Base-by-base conservation (phyloP, 2,329 filamentous ascomycete species). In the Cytospora piceicola region DNA sequence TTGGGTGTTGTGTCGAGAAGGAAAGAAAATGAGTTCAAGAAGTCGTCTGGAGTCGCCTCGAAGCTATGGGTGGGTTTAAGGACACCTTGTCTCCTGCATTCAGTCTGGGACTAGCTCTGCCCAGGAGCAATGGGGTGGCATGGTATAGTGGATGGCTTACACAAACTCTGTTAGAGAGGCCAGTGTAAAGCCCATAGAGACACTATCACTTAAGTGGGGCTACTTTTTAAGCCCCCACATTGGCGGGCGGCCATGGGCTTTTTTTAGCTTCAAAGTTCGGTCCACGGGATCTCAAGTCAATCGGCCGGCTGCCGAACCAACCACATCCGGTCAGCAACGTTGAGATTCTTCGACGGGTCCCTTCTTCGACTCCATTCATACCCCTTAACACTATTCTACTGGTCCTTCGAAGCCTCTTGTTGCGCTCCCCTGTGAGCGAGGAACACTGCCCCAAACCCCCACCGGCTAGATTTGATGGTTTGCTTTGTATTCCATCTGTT, bases 1-100 rank as follows among this genome's bases (percentile, higher is more conserved):
- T 20, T 54, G 55, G 53, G 53, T 63, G 53, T 36, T 17, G 53
- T 63, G 53, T 57, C 61, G 51, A 39, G 61, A 54, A 30, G 60
- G 53, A 63, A 36, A 57, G 46, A 14, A 24, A 11, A 11, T 8
- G 11, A 46, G 20, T 20, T 46, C 24, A 49, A 24, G 46, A 49
- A 49, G 46, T 49, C n/a, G 24, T 49, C 24, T n/a, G 15, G 8
- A 49, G 46, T 49, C n/a, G 46, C 24, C n/a, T 49, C 20, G 46
- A n/a, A 49, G 46, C n/a, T 49, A n/a, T 20, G 20, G 46, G 46
- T 49, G 46, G 46, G 46, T 49, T 49, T 49, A 9, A 49, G 46
- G 46, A 49, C 46, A 49, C 46, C 46, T 49, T 49, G 46, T 49
- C 46, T 49, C 24, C 46, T 49, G 46, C 46, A n/a, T 24, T 49